Evolutionary conservation across 1,284 basidiomycete species (phyloP), one percentile per base, ranked within the genome.

Genomic region (Porodaedalea pini): DNA sequence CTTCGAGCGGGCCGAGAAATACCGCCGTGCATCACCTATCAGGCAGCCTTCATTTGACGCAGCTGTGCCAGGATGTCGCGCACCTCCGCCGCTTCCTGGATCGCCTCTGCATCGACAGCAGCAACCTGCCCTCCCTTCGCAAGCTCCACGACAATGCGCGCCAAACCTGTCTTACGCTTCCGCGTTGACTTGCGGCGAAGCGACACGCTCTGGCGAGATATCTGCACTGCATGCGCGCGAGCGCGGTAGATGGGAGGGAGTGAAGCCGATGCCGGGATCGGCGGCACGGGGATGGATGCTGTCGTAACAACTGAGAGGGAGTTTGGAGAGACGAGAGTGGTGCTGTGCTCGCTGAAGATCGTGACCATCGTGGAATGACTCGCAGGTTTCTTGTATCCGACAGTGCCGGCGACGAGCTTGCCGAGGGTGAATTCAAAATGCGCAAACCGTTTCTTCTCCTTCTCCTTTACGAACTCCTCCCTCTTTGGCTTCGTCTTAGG

Each of bases 161-260:
- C 57, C 27, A 59, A 39, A 0, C 57, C 57, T n/a, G 57, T 59
- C 53, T 48, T 47, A 27, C 56, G 56, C 37, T 51, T 57, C 19
- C 45, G 32, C 13, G 37, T 29, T 15, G 51, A 52, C 37, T 52
- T 52, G 2, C 51, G 32, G 23, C 36, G 34, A 31, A 10, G n/a
- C 3, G 41, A 19, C 21, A 51, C 19, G 34, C 49, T 51, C 17
- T 29, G 31, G 2, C 37, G 49, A 5, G 34, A 37, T 29, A 25
- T n/a, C 32, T 51, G 49, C 11, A 31, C 32, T 17, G 27, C 45
- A 10, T 1, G 19, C 5, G 39, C 51, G 2, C 47, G 27, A n/a
- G 47, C 25, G n/a, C 31, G 27, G 21, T 39, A 37, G 19, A 51
- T 37, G 4, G 32, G 50, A 8, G 50, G 36, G 2, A 29, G 19